Evolutionary conservation across 306 rosid genomes (phyloP).

Genomic region (Malus sieversii): DNA sequence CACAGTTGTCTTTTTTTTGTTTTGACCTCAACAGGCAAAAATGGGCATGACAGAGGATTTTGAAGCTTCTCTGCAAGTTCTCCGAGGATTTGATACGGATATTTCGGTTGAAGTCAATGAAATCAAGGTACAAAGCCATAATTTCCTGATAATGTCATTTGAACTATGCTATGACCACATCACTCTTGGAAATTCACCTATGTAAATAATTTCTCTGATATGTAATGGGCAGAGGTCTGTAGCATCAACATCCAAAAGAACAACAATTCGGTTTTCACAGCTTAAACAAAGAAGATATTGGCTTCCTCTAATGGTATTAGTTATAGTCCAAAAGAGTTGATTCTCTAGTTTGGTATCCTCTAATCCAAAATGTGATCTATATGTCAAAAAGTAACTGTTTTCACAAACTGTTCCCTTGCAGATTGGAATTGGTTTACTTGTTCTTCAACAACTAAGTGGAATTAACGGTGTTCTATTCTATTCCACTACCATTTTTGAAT

Average conservation of each 20-base stretch:
- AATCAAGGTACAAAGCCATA: conserved; percentile 43
- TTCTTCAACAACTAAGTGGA: conserved; percentile 92
- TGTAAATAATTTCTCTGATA: not conserved
- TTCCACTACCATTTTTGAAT: conserved; percentile 68
- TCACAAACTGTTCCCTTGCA: conserved; percentile 31
- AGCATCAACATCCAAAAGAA: conserved; percentile 59
- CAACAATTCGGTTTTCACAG: conserved; percentile 66
- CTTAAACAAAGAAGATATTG: conserved; percentile 81
- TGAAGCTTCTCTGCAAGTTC: conserved; percentile 91
- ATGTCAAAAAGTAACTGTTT: conserved; percentile 11
- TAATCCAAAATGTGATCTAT: conserved; percentile 15
- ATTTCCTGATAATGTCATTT: not conserved
- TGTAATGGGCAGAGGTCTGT: conserved; percentile 54
- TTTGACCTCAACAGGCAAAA: conserved; percentile 52
- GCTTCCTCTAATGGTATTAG: conserved; percentile 77
- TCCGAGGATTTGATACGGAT: conserved; percentile 85
- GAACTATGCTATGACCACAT: not conserved
- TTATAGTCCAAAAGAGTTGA: conserved; percentile 9
- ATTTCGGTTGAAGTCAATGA: conserved; percentile 76
- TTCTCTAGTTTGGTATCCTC: conserved; percentile 8
- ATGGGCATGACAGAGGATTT: conserved; percentile 96
- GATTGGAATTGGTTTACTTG: conserved; percentile 91
- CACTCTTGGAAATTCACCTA: not conserved
- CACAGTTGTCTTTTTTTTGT: conserved; percentile 5
- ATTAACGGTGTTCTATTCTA: conserved; percentile 82